phyloP scores from a whole-genome alignment of 2,329 filamentous ascomycete species.

The Penicillium verrucosum region DNA sequence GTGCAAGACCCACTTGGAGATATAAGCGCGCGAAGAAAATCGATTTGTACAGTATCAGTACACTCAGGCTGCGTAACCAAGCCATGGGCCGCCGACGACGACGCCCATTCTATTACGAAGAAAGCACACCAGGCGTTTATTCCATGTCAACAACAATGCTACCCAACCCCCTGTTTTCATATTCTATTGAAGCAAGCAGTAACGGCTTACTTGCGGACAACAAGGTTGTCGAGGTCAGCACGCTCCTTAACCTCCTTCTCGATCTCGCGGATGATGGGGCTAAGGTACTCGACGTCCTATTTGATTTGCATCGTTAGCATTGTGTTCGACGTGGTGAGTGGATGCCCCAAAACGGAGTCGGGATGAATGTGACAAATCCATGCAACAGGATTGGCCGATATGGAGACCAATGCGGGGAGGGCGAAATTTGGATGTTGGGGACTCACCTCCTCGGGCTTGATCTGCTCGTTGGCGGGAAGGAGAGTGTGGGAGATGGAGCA shows the following conservation, averaged over 20 bases:
- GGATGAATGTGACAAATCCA: conserved; percentile 34
- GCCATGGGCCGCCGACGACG: conserved; percentile 24
- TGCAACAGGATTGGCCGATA: conserved; percentile 36
- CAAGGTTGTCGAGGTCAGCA: conserved; percentile 65
- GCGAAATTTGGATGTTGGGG: conserved; percentile 13
- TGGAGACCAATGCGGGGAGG: conserved; percentile 27
- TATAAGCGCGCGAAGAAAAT: conserved; percentile 30
- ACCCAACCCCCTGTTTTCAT: conserved; percentile 24
- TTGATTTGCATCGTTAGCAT: conserved; percentile 21
- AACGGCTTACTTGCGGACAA: conserved; percentile 50
- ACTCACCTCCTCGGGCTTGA: conserved; percentile 63
- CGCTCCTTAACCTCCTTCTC: conserved; percentile 66
- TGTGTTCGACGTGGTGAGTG: background rate
- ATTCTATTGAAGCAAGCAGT: conserved; percentile 17
- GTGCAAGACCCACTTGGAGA: background rate
- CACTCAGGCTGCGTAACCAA: conserved; percentile 29
- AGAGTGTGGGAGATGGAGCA: conserved; percentile 65
- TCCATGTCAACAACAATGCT: conserved; percentile 17
- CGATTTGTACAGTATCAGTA: conserved; percentile 45
- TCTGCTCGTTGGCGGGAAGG: conserved; percentile 63
- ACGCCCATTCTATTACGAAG: conserved; percentile 26
- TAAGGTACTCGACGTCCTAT: conserved; percentile 65
- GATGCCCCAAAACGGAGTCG: background rate
- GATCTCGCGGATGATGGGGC: conserved; percentile 65
- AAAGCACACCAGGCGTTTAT: conserved; percentile 22